phyloP scores from a whole-genome alignment of 306 rosid genomes.

The Citrullus amarus region DNA sequence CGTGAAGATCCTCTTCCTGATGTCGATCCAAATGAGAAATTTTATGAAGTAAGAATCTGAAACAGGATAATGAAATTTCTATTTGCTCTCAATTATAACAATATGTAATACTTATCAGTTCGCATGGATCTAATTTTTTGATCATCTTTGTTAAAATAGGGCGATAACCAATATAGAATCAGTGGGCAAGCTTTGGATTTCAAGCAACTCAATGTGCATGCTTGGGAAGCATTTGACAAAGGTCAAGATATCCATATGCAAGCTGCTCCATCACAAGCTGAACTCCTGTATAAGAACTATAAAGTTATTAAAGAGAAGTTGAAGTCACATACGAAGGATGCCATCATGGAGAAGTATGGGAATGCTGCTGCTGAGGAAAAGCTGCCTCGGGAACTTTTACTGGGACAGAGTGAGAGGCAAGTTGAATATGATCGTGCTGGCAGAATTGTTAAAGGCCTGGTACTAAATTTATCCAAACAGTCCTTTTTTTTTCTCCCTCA shows the following conservation, averaged over 20 bases:
- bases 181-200: constrained; percentile 55
- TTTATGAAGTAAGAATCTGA: constrained; percentile 32
- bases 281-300: constrained; percentile 46
- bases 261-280: constrained; percentile 65
- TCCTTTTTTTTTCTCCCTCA: neutral
- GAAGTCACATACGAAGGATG: constrained; percentile 42
- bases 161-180: constrained; percentile 43
- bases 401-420: constrained; percentile 48
- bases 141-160: constrained; percentile 6
- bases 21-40: constrained; percentile 57
- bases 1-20: constrained; percentile 57
- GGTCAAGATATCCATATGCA: constrained; percentile 58
- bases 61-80: neutral
- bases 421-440: constrained; percentile 61
- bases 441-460: constrained; percentile 45
- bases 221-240: constrained; percentile 55
- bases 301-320: constrained; percentile 38
- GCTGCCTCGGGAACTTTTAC: constrained; percentile 51
- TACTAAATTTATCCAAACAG: neutral
- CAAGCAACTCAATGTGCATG: constrained; percentile 42
- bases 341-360: constrained; percentile 50
- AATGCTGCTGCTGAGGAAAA: constrained; percentile 40
- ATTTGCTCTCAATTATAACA: neutral
- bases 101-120: neutral
- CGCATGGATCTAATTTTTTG: neutral